phyloP scores from a whole-genome alignment of 2,329 filamentous ascomycete species.

The Fonsecaea erecta region DNA sequence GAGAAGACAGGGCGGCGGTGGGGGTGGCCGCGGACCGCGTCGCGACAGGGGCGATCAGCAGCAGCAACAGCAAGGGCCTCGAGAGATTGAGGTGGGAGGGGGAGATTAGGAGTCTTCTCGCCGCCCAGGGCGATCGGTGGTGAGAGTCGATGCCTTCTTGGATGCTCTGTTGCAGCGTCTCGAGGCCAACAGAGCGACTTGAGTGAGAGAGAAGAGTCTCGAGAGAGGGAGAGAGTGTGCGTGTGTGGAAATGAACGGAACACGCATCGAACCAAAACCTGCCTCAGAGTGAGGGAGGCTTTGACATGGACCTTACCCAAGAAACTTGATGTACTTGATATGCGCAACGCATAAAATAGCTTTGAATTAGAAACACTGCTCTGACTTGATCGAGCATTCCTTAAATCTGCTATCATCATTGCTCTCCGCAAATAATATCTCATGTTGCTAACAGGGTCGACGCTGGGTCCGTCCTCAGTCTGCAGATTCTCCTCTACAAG shows the following conservation, averaged over 20 bases:
- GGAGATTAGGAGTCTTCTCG: constrained; percentile 38
- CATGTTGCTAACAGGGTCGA: neutral
- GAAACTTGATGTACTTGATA: constrained; percentile 2
- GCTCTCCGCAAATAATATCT: neutral
- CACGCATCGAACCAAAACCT: neutral
- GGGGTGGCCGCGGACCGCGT: constrained; percentile 34
- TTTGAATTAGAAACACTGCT: neutral
- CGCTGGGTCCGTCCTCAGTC: neutral
- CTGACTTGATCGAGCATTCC: neutral
- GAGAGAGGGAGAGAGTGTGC: no score
- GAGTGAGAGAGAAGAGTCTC: neutral
- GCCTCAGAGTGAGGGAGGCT: neutral
- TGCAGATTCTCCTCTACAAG: neutral
- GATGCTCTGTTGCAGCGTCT: neutral
- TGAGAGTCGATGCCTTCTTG: neutral
- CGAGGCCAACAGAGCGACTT: neutral
- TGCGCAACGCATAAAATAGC: constrained; percentile 5
- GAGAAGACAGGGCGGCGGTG: constrained; percentile 39
- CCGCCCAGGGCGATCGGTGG: neutral
- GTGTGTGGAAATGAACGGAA: neutral
- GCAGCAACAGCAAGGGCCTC: constrained; percentile 38
- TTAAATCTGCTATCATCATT: constrained; percentile 1
- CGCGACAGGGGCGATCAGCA: constrained; percentile 37
- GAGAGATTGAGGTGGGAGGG: constrained; percentile 46
- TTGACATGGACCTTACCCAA: neutral